These are phyloP conservation scores for Trametes cingulata DNA, from an alignment of 768 basidiomycete genomes.

Conservation along the genomic window DNA sequence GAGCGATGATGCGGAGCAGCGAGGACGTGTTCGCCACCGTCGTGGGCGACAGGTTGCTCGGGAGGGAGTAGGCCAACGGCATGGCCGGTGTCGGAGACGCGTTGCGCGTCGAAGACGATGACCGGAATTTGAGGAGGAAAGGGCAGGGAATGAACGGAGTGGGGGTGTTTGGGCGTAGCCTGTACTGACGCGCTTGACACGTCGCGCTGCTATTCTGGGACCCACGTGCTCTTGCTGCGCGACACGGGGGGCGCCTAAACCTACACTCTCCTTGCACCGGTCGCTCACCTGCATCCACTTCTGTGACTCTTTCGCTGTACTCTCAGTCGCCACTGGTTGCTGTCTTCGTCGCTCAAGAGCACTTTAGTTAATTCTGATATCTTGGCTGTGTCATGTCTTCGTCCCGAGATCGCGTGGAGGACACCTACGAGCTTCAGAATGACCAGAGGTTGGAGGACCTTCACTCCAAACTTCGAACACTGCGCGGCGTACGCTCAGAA, in stretches of 20 bases:
- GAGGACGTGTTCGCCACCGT: constrained; percentile 88
- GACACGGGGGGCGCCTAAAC: background rate
- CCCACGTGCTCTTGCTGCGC: constrained; percentile 12
- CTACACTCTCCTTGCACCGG: background rate
- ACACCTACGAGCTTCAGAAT: constrained; percentile 83
- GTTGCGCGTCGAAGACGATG: constrained; percentile 12
- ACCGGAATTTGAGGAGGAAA: background rate
- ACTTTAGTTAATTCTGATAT: no score
- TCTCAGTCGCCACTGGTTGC: no score
- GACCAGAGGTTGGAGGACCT: constrained; percentile 82
- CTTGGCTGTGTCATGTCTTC: constrained; percentile 34
- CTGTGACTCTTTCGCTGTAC: no score
- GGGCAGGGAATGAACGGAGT: background rate
- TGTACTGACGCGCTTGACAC: constrained; percentile 18
- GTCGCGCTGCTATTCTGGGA: constrained; percentile 23
- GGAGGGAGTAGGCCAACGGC: constrained; percentile 64
- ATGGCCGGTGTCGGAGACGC: constrained; percentile 23
- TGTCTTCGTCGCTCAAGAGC: no score
- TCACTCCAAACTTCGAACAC: constrained; percentile 79
- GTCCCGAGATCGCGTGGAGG: constrained; percentile 49
- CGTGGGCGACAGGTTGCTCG: constrained; percentile 64
- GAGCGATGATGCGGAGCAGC: constrained; percentile 86
- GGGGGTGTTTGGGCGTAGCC: background rate
- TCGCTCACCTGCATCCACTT: background rate
- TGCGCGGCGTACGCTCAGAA: constrained; percentile 64